Base-by-base conservation (phyloP, 306 rosid genomes). In the Cicer bijugum region DNA sequence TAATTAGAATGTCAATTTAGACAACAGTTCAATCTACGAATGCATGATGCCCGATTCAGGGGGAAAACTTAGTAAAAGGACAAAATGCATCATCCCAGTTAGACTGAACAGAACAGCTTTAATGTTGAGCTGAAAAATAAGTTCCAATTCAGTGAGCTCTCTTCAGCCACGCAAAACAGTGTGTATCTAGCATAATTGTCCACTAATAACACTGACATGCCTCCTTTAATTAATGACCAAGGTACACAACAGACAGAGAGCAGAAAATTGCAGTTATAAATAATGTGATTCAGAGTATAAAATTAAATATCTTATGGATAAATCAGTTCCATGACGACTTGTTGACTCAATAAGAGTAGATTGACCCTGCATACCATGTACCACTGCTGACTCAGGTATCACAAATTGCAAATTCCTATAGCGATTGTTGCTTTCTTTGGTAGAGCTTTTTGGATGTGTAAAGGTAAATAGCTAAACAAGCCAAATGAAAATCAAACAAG, bases 391-490 rank as follows among this genome's bases (percentile, higher is more conserved):
- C 15, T 57, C 9, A 4, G 63, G 66, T 12, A 35, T 59, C 43
- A 35, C 17, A 59, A 59, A 59, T 59, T 12, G 11, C 17, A 59
- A 59, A 10, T 10, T 59, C 66, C 35, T 33, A 33, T 59, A 59
- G 9, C 43, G 66, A 17, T 1, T 9, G 66, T 59, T 33, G 44
- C 66, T 59, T 59, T 35, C 43, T 6, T 11, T 35, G 66, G 1
- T 6, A 12, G 43, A 35, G 9, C 7, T 0, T 35, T 59, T 59
- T 12, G 66, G 66, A 59, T 59, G 66, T 6, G 66, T 33, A 33
- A 59, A 59, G 66, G 66, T 59, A 59, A 59, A 59, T 28, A 57
- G 40, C 63, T 57, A 57, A 28, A 57, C 63, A 57, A 57, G 15
- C 9, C 63, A 23, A 23, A 23, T 23, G 8, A 57, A 23, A 20